Evolutionary conservation across 768 basidiomycete species (phyloP).

Genomic region (Chalciporus piperatus): DNA sequence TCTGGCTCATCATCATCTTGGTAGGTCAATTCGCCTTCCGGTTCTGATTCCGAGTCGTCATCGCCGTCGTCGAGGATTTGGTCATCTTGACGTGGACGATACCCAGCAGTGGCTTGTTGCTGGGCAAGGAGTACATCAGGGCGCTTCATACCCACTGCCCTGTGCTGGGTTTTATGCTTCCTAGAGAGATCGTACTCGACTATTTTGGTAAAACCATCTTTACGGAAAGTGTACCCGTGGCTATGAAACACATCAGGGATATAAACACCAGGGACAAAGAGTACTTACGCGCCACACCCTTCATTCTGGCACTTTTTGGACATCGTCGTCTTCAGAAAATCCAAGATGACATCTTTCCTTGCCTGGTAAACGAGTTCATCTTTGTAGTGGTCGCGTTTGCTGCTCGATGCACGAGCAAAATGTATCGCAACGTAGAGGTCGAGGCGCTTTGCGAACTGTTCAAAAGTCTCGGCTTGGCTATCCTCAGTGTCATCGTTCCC

Average conservation of each 20-base stretch:
- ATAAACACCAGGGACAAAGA: slow-evolving; percentile 1
- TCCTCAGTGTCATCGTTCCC: slow-evolving; percentile 34
- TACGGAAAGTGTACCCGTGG: slow-evolving; percentile 82
- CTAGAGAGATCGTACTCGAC: slow-evolving; percentile 86
- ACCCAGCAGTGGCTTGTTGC: slow-evolving; percentile 25
- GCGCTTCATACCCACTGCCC: slow-evolving; percentile 54
- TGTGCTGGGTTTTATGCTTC: slow-evolving; percentile 70
- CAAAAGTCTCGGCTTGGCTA: slow-evolving; percentile 53
- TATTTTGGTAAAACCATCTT: slow-evolving; percentile 91
- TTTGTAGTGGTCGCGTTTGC: slow-evolving; percentile 83
- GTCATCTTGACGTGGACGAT: slow-evolving; percentile 24
- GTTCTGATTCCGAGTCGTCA: slow-evolving; percentile 52
- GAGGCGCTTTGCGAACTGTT: slow-evolving; percentile 60
- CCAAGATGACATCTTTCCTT: slow-evolving; percentile 76
- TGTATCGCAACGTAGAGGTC: slow-evolving; percentile 63
- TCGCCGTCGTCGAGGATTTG: slow-evolving; percentile 41
- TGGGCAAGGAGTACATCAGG: slow-evolving; percentile 71
- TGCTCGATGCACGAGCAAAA: slow-evolving; percentile 41
- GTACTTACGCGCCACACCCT: slow-evolving; percentile 78
- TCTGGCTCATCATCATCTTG: slow-evolving; percentile 53
- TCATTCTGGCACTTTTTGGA: slow-evolving; percentile 73
- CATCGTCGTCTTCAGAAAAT: slow-evolving; percentile 71
- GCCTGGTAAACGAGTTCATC: slow-evolving; percentile 84
- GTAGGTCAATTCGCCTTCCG: slow-evolving; percentile 44
- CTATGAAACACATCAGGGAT: slow-evolving; percentile 38